These are phyloP conservation scores for Myxozyma nipponensis DNA, from an alignment of 805 yeast genomes.

Conservation along the genomic window DNA sequence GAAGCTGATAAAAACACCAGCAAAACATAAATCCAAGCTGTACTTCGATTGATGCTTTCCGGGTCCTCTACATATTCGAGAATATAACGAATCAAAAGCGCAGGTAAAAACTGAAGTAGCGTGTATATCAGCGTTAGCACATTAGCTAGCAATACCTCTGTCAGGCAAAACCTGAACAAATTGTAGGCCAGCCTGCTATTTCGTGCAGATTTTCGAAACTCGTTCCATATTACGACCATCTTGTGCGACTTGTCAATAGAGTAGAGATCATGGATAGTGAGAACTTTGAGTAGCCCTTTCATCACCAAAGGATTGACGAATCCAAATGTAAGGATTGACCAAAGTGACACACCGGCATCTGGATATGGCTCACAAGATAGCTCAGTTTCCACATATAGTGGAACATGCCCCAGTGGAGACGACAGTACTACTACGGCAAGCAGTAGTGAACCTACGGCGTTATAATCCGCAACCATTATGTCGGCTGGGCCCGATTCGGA, in stretches of 20 bases:
- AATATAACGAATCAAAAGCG: conserved; percentile 68
- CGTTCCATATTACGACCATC: conserved; percentile 61
- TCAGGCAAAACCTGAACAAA: conserved; percentile 58
- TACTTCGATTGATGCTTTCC: conserved; percentile 49
- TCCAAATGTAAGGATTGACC: conserved; percentile 60
- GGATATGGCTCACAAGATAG: conserved; percentile 61
- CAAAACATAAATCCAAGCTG: conserved; percentile 84
- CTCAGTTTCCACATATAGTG: conserved; percentile 33
- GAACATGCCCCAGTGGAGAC: conserved; percentile 14
- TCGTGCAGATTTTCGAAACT: conserved; percentile 46
- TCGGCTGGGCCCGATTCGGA: no score
- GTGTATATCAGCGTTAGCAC: conserved; percentile 69
- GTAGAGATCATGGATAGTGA: conserved; percentile 70
- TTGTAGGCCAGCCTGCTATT: conserved; percentile 49
- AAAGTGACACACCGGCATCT: conserved; percentile 62
- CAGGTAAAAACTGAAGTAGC: conserved; percentile 66
- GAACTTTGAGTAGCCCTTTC: conserved; percentile 54
- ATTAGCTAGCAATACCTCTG: conserved; percentile 60
- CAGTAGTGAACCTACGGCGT: conserved; percentile 43
- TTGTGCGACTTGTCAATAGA: conserved; percentile 77
- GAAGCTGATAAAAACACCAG: conserved; percentile 63
- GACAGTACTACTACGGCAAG: conserved; percentile 39
- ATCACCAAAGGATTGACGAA: conserved; percentile 74
- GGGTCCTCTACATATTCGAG: conserved; percentile 81
- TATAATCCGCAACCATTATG: neutral